Base-by-base conservation (phyloP, 2,329 filamentous ascomycete species). In the Talaromyces rugulosus region DNA sequence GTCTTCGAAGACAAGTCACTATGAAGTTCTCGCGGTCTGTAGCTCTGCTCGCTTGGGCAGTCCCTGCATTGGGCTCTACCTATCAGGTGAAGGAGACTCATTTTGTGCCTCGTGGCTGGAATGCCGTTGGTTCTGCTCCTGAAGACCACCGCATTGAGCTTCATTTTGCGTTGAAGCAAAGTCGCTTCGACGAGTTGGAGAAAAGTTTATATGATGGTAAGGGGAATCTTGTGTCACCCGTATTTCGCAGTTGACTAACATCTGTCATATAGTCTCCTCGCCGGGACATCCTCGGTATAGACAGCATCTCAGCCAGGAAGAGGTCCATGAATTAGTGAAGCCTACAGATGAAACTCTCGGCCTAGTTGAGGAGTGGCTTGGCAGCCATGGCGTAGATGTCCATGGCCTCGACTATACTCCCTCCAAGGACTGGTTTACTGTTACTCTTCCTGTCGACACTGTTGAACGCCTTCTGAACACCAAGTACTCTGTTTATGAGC, bases 41-140 rank as follows among this genome's bases (percentile, higher is more conserved):
- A 31, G 50, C 50, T 28, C 50, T 53, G 50, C 50, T 53, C 16
- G 50, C 50, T 53, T 53, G 14, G 14, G 50, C 30, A n/a, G 28
- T 31, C 9, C 50, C 50, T 53, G 50, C 30, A 16, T 31, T 53
- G 27, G 50, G 50, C 23, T 53, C 50, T 31, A n/a, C 27, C 18
- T 53, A 53, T 23, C 50, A 53, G 30, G 50, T 53, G 50, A 53
- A 53, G 50, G 50, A 53, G 50, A 28, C 7, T 31, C 50, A 53
- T 18, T 31, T n/a, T 31, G 50, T 62, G 47, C 60, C 60, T 34
- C 28, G 60, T 40, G 60, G 60, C 34, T 62, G 60, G 60, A 51
- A 62, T 30, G 55, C 51, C 30, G 12, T 62, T 16, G 28, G 53
- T 14, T 36, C 55, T 9, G 60, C 60, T 23, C 47, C 60, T 11